phyloP scores from a whole-genome alignment of 768 basidiomycete genomes.

The Austroboletus eburneus region DNA sequence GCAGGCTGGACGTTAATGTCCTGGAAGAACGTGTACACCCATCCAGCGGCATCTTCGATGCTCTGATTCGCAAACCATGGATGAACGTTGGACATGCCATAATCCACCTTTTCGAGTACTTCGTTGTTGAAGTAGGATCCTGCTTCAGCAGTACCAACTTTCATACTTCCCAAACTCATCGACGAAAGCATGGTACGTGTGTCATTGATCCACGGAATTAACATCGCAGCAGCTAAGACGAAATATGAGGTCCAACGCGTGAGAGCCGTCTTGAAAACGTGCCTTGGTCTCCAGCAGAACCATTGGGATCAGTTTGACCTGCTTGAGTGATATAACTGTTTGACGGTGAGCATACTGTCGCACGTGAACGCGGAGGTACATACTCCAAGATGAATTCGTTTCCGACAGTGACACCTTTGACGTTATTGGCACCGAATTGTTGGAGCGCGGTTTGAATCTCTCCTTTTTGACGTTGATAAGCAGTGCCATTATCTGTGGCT shows the following conservation, averaged over 20 bases:
- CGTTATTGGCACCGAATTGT: conserved; percentile 71
- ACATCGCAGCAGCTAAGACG: conserved; percentile 49
- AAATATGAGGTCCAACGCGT: background rate
- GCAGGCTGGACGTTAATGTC: conserved; percentile 60
- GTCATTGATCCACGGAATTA: conserved; percentile 64
- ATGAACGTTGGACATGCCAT: conserved; percentile 87
- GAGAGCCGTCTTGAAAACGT: background rate
- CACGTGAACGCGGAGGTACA: no score
- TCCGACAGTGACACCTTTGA: conserved; percentile 84
- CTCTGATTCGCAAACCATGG: conserved; percentile 89
- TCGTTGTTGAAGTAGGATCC: conserved; percentile 77
- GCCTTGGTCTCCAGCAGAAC: conserved; percentile 48
- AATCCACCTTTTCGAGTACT: conserved; percentile 62
- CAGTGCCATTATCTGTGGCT: conserved; percentile 57
- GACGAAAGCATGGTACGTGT: conserved; percentile 51
- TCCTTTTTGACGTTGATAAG: conserved; percentile 71
- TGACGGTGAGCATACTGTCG: conserved; percentile 7
- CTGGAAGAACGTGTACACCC: conserved; percentile 81
- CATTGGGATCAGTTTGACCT: conserved; percentile 51
- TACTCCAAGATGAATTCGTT: conserved; percentile 88
- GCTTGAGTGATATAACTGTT: conserved; percentile 55
- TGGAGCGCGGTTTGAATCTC: conserved; percentile 63
- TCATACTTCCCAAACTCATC: conserved; percentile 59
- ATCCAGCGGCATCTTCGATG: conserved; percentile 63
- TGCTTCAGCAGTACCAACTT: conserved; percentile 81